phyloP scores from a whole-genome alignment of 495 filamentous ascomycete species.

The Thermochaetoides thermophila region DNA sequence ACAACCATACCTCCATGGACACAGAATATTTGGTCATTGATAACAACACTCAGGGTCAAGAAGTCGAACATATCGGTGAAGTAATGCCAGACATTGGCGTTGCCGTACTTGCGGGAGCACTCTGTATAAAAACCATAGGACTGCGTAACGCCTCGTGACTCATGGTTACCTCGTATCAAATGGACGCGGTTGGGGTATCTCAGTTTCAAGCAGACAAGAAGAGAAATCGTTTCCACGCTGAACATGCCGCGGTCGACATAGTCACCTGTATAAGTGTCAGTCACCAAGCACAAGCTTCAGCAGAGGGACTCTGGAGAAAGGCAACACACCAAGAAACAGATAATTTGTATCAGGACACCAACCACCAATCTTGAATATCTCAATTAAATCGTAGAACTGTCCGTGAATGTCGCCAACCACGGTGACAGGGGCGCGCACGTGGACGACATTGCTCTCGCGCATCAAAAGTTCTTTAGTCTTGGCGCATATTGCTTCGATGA shows the following conservation, averaged over 20 bases:
- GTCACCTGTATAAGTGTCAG: slow-evolving; percentile 45
- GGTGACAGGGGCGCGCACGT: slow-evolving; percentile 91
- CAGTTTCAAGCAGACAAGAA: slow-evolving; percentile 87
- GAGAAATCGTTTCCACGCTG: slow-evolving; percentile 90
- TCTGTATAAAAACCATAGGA: slow-evolving; percentile 99
- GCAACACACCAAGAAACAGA: slow-evolving; percentile 68
- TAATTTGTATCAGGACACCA: slow-evolving; percentile 97
- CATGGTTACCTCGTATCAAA: slow-evolving; percentile 91
- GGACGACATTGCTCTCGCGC: slow-evolving; percentile 99
- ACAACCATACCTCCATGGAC: slow-evolving; percentile 67
- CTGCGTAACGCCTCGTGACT: slow-evolving; percentile 92
- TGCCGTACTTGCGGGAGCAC: slow-evolving; percentile 93
- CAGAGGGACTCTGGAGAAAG: not conserved
- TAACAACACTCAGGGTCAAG: slow-evolving; percentile 87
- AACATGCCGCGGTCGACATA: slow-evolving; percentile 97
- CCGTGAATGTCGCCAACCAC: slow-evolving; percentile 98
- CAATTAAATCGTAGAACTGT: slow-evolving; percentile 95
- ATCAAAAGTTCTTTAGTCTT: slow-evolving; percentile 97
- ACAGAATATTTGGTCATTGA: slow-evolving; percentile 97
- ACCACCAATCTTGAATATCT: slow-evolving; percentile 97
- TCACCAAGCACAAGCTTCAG: not conserved
- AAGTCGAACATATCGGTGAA: slow-evolving; percentile 99
- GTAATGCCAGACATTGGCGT: slow-evolving; percentile 97
- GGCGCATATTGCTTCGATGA: slow-evolving; percentile 97
- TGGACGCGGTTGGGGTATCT: slow-evolving; percentile 86